Percentiles rank a stretch among this genome's conserved stretches.
Evolutionary conservation across 176 grass and related monocot species (phyloP).

Genomic region (Poa pratensis): DNA sequence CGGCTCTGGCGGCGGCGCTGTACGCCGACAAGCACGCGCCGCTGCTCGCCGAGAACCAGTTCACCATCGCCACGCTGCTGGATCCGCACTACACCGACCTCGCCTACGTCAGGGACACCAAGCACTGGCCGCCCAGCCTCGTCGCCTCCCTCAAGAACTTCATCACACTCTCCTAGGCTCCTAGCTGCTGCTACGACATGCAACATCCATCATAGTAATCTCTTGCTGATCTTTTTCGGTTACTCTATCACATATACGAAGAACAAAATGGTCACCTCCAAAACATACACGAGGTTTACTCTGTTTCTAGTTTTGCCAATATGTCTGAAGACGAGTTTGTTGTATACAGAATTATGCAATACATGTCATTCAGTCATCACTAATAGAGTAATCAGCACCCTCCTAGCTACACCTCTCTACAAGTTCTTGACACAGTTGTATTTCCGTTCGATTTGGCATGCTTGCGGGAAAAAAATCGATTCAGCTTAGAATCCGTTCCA

Average conservation of each 20-base stretch:
- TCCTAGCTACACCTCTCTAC: neutral
- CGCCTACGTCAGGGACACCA: constrained; percentile 87
- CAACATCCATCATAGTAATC: neutral
- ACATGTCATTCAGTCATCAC: neutral
- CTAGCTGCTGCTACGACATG: neutral
- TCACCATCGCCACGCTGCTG: constrained; percentile 93
- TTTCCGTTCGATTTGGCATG: too few species aligned
- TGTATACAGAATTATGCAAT: neutral
- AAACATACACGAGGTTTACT: neutral
- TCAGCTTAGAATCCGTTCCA: too few species aligned
- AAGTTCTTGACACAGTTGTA: too few species aligned
- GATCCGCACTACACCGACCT: constrained; percentile 95
- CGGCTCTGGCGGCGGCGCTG: constrained; percentile 90
- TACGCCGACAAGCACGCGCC: constrained; percentile 92
- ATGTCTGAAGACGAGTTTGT: neutral
- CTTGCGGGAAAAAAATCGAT: too few species aligned
- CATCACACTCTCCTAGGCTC: constrained; percentile 68
- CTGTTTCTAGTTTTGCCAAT: neutral
- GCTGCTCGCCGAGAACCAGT: constrained; percentile 90
- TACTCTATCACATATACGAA: neutral
- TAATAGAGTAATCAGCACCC: neutral
- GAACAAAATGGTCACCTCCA: neutral
- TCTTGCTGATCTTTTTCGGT: neutral
- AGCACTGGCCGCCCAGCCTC: constrained; percentile 96
- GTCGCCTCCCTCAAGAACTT: constrained; percentile 75